Evolutionary conservation across 1,284 basidiomycete genomes (phyloP), one percentile per base, ranked within the genome.

Genomic region (Mycocalia duriaeana): DNA sequence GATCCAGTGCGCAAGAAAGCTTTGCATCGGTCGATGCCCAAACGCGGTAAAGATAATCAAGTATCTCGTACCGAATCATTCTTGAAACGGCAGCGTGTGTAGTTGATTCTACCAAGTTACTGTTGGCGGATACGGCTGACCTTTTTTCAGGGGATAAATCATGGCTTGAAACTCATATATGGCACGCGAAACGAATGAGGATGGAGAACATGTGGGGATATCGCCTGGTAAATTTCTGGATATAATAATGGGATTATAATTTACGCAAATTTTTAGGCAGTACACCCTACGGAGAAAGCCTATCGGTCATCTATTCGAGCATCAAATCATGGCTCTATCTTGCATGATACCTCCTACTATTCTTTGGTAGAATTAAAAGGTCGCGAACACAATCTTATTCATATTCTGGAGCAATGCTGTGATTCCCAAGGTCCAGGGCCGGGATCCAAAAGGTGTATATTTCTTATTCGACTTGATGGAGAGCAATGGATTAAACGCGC

Each of bases 121-220:
- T 25, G 28, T n/a, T 44, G 38, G 25, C 39, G 40, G 41, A 35
- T 20, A 49, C 28, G 45, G 26, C 46, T 41, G 50, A 54, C 40
- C 25, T 38, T 38, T 23, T 28, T 41, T 6, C 49, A 92, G 91
- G 71, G 22, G 75, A 89, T 54, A 95, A 95, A 63, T 70, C 74
- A 7, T 96, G 94, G 94, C 77, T 97, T 0, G 91, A 93, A 59
- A 94, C 92, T 3, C 94, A 96, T 62, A 65, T 95, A 20, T 96
- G 91, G 89, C 94, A 96, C 59, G 87, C 93, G 1, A 96, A 95
- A 65, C 79, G 93, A 1, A 94, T 94, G 81, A 82, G 87, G 54
- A 95, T 96, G 94, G 76, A 83, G 53, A 84, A 84, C 54, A 74
- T 89, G 62, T 96, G 93, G 92, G 91, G 90, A 0, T 91, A 91